Evolutionary conservation across 2,329 filamentous ascomycete genomes (phyloP).

Genomic region (Ascochyta rabiei): DNA sequence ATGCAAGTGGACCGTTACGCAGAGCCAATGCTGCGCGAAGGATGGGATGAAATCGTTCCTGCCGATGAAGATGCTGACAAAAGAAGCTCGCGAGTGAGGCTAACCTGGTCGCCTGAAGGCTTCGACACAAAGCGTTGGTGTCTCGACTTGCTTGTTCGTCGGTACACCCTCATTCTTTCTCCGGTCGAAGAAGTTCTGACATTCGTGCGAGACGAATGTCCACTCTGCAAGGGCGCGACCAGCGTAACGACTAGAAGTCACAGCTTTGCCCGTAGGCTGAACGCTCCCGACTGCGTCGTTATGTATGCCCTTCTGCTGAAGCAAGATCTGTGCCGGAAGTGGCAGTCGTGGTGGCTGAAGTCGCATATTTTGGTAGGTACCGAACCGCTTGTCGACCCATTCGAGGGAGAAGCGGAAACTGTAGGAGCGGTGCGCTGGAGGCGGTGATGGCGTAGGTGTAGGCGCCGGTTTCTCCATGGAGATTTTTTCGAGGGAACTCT

Average conservation of each 20-base stretch:
- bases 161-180: slow-evolving; percentile 75
- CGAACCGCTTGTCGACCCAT: slow-evolving; percentile 64
- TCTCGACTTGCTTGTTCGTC: slow-evolving; percentile 70
- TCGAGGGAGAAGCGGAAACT: slow-evolving; percentile 78
- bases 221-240: slow-evolving; percentile 81
- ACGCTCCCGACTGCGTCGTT: slow-evolving; percentile 29
- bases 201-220: slow-evolving; percentile 75
- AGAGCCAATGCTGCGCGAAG: slow-evolving; percentile 12
- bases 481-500: slow-evolving; percentile 4
- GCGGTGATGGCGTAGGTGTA: slow-evolving; percentile 52
- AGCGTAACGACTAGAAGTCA: slow-evolving; percentile 61
- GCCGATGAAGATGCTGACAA: slow-evolving; percentile 21
- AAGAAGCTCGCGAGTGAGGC: slow-evolving; percentile 1
- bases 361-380: slow-evolving; percentile 65
- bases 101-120: slow-evolving; percentile 60
- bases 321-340: slow-evolving; percentile 68
- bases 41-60: slow-evolving; percentile 26
- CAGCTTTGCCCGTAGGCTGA: slow-evolving; percentile 48
- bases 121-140: slow-evolving; percentile 68
- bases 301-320: slow-evolving; percentile 54
- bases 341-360: slow-evolving; percentile 73
- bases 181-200: slow-evolving; percentile 80
- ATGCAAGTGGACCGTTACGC: slow-evolving; percentile 20
- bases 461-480: slow-evolving; percentile 17
- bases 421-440: slow-evolving; percentile 63